Evolutionary conservation across 257 asterid genomes (phyloP), one percentile per base, ranked within the genome.

Genomic region (Ballota nigra): DNA sequence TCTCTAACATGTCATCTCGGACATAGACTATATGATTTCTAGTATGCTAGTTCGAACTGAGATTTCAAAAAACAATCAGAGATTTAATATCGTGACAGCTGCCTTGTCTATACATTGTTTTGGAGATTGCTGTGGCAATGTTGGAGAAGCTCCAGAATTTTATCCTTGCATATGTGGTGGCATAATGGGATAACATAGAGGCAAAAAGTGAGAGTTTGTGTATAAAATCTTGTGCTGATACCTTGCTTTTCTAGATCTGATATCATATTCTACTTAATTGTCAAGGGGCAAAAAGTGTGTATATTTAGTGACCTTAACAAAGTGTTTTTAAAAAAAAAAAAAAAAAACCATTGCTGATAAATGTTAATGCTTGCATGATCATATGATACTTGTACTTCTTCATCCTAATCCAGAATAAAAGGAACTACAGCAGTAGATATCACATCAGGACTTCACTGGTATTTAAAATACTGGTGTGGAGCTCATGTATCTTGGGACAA

Each of bases 401-500:
- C 15, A 13, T 60, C 49, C 24, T 31, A 28, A 71, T 75, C 45
- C 78, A 92, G 99, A 73, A 85, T 94, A 79, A 80, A 91, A 87
- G 99, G 99, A 79, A 89, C 98, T 59, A 81, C 95, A 58, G 97
- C 93, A 9, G 85, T 85, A 75, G 99, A 94, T 76, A 85, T 94
- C 62, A 76, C 88, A 52, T 90, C 99, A 19, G 99, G 98, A 57
- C 92, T 94, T 62, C 96, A 91, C 82, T 94, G 97, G 97, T 94
- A 94, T 77, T 67, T 94, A 62, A 94, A 94, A 81, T 89, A 94
- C 78, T 84, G 83, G 88, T 91, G 97, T 80, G 88, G 93, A 64
- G 98, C 95, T 83, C 99, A 94, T 80, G 70, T 91, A 76, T 94
- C 99, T 67, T 94, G 99, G 99, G 98, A 89, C 55, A 91, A 89